A percentile compares a stretch with the other conserved stretches of the same genome.
Conservation (phyloP, 2,329 filamentous ascomycete species). For the Ceratocystis eucalypticola region DNA sequence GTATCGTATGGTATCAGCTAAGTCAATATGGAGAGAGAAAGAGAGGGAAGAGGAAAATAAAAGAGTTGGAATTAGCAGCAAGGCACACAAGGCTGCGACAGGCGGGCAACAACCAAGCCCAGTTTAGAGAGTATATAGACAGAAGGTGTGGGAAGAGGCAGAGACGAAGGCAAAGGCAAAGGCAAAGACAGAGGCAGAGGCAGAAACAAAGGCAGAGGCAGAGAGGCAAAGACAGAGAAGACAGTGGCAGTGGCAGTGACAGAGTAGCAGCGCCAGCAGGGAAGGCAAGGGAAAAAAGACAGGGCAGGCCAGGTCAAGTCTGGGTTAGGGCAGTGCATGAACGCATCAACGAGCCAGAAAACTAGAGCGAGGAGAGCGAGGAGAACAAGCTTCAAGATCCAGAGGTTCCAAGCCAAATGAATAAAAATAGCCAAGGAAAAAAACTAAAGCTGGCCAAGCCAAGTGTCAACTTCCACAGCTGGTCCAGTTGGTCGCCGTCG, state of each 20-base stretch:
- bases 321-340: too few relatives aligned
- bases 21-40: constrained; percentile 6
- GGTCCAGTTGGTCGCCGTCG: too few relatives aligned
- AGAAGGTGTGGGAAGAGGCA: not conserved
- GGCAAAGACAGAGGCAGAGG: too few relatives aligned
- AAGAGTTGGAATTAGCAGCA: constrained; percentile 6
- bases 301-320: too few relatives aligned
- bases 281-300: not conserved
- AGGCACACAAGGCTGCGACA: constrained; percentile 4
- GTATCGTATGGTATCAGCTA: constrained; percentile 4
- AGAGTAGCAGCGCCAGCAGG: not conserved
- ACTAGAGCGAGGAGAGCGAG: too few relatives aligned
- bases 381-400: too few relatives aligned
- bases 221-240: not conserved
- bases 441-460: too few relatives aligned
- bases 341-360: too few relatives aligned
- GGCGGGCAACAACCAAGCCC: not conserved
- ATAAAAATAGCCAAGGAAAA: too few relatives aligned
- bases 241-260: not conserved
- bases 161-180: not conserved
- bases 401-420: too few relatives aligned
- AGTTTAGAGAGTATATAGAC: not conserved
- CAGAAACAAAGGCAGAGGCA: too few relatives aligned
- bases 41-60: not conserved
- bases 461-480: too few relatives aligned